Evolutionary conservation across 768 basidiomycete genomes (phyloP).

Genomic region (Leccinum incarnatum): DNA sequence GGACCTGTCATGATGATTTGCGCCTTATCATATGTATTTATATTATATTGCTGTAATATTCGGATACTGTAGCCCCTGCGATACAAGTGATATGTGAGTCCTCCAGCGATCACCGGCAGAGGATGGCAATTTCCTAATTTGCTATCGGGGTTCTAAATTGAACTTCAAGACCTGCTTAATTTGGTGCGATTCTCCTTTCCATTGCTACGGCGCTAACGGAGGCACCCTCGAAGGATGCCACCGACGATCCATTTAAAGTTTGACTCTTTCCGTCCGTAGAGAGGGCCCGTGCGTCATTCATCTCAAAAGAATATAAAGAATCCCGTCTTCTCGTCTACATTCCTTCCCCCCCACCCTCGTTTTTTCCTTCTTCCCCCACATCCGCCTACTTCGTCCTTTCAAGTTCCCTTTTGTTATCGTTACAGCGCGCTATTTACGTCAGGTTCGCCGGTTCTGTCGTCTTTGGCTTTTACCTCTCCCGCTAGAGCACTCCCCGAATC

Average conservation of each 20-base stretch:
- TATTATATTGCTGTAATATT: neutral
- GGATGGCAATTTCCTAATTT: slow-evolving; percentile 18
- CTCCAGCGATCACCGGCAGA: slow-evolving; percentile 13
- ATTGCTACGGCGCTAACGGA: slow-evolving; percentile 20
- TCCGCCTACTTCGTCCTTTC: slow-evolving; percentile 18
- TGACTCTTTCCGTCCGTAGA: slow-evolving; percentile 18
- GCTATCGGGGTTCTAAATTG: slow-evolving; percentile 15
- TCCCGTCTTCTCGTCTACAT: slow-evolving; percentile 8
- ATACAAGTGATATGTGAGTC: too few relatives aligned
- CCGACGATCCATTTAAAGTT: slow-evolving; percentile 16
- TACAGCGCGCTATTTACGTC: slow-evolving; percentile 23
- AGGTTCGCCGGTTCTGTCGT: slow-evolving; percentile 12
- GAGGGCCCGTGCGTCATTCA: slow-evolving; percentile 30
- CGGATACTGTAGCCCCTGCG: too few relatives aligned
- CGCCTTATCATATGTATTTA: neutral
- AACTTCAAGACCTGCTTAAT: slow-evolving; percentile 30
- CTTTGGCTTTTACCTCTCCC: slow-evolving; percentile 12
- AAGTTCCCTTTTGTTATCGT: slow-evolving; percentile 7
- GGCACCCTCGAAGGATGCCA: slow-evolving; percentile 24
- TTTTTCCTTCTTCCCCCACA: slow-evolving; percentile 15
- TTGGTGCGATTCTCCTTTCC: slow-evolving; percentile 14
- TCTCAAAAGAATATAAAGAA: slow-evolving; percentile 25
- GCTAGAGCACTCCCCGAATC: slow-evolving; percentile 23
- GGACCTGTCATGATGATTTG: slow-evolving; percentile 24
- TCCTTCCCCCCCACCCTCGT: slow-evolving; percentile 8